These are phyloP conservation scores for Yarrowia sp. DNA, from an alignment of 805 yeast species.

Conservation along the genomic window DNA sequence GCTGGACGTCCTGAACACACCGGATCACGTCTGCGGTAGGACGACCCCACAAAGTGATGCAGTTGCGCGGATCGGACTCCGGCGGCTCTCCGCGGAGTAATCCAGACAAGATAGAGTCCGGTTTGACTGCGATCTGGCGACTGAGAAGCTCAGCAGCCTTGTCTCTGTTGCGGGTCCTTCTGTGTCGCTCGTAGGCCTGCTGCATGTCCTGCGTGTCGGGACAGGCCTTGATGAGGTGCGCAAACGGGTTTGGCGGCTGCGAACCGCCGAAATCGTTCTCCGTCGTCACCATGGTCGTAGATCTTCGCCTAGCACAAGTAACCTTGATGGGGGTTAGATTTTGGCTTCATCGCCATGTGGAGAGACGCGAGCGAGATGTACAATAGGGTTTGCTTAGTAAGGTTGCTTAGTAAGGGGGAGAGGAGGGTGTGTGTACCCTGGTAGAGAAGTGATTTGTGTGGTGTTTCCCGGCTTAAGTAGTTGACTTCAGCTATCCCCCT, in stretches of 20 bases:
- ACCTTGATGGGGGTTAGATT: conserved; percentile 8
- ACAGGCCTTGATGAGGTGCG: conserved; percentile 1
- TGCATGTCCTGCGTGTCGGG: conserved; percentile 11
- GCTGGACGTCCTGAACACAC: background rate
- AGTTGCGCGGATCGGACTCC: conserved; percentile 20
- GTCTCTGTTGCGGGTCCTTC: conserved; percentile 20
- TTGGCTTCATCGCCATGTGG: background rate
- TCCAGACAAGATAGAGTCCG: conserved; percentile 9
- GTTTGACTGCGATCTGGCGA: background rate
- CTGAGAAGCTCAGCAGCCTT: background rate
- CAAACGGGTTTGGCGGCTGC: background rate
- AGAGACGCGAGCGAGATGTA: background rate
- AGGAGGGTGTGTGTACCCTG: too few species aligned
- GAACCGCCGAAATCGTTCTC: background rate
- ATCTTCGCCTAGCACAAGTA: background rate
- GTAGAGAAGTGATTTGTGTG: too few species aligned
- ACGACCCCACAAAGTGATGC: conserved; percentile 18
- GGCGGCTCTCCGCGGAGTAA: conserved; percentile 15
- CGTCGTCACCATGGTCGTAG: conserved; percentile 14
- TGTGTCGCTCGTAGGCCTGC: conserved; percentile 19
- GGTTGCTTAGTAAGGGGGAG: too few species aligned
- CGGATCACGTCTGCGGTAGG: background rate
- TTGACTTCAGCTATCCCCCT: too few species aligned
- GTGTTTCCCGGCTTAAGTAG: too few species aligned
- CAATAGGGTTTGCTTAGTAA: conserved; percentile 11